These are phyloP conservation scores for Malus asiatica DNA, from an alignment of 306 rosid species.

Conservation along the genomic window DNA sequence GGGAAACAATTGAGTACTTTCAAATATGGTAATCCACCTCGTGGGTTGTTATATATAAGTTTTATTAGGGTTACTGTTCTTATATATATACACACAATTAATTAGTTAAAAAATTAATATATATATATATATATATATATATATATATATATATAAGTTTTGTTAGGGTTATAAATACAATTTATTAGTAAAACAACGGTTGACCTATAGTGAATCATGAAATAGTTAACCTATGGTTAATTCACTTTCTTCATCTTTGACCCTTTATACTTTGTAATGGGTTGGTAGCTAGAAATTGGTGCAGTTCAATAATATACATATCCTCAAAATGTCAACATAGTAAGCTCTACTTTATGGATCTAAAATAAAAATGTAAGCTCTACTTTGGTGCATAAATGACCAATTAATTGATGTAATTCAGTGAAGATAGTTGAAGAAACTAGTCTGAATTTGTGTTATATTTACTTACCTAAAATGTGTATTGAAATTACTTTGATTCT, in stretches of 20 bases:
- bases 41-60: no score
- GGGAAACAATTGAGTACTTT: not conserved
- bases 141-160: no score
- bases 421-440: not conserved
- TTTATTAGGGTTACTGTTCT: no score
- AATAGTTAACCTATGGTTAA: not conserved
- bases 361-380: not conserved
- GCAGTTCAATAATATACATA: not conserved
- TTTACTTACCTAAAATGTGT: not conserved
- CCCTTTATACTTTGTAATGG: not conserved
- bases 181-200: not conserved
- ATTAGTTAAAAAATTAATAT: not conserved
- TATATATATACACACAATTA: no score
- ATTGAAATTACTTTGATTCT: no score
- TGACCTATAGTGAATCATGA: not conserved
- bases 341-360: no score
- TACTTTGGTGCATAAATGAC: not conserved
- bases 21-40: not conserved
- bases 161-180: no score
- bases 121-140: no score
- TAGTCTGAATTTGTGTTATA: not conserved
- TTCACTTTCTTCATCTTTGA: not conserved
- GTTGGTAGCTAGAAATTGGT: not conserved
- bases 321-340: not conserved
- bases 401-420: no score